Evolutionary conservation across 345 rosid species (phyloP).

Genomic region (Salix suchowensis): DNA sequence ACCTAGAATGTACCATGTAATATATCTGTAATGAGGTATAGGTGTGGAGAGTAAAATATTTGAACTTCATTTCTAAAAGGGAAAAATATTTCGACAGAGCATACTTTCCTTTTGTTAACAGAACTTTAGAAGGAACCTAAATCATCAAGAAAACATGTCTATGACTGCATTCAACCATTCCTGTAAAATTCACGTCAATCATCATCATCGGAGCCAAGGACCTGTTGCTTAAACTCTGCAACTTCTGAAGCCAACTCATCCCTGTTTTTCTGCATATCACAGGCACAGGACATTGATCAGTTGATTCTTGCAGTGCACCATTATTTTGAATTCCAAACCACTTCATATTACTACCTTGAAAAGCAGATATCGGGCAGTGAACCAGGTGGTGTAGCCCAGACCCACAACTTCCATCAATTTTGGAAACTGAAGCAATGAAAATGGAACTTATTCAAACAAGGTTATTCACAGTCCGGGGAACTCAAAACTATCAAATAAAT

Average conservation of each 20-base stretch:
- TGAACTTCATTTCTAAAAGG: background rate
- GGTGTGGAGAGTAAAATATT: background rate
- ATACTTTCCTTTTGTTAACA: background rate
- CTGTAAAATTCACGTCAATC: slow-evolving; percentile 19
- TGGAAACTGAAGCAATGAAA: slow-evolving; percentile 50
- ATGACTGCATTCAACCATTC: background rate
- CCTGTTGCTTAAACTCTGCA: slow-evolving; percentile 63
- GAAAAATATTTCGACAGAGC: background rate
- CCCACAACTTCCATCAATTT: slow-evolving; percentile 89
- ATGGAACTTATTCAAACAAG: background rate
- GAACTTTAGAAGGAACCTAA: background rate
- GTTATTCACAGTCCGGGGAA: background rate
- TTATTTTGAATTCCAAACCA: background rate
- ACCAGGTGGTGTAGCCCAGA: slow-evolving; percentile 83
- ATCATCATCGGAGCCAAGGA: slow-evolving; percentile 53
- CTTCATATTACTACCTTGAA: slow-evolving; percentile 50
- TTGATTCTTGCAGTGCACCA: background rate
- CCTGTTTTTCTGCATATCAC: slow-evolving; percentile 47
- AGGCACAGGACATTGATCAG: background rate
- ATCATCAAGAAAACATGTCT: background rate
- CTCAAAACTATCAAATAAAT: background rate
- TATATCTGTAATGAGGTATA: background rate
- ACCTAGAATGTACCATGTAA: background rate
- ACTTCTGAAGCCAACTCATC: slow-evolving; percentile 61
- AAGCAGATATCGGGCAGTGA: slow-evolving; percentile 62